Conservation (phyloP, 208 protist species). For the Trypanosoma cruzi region DNA sequence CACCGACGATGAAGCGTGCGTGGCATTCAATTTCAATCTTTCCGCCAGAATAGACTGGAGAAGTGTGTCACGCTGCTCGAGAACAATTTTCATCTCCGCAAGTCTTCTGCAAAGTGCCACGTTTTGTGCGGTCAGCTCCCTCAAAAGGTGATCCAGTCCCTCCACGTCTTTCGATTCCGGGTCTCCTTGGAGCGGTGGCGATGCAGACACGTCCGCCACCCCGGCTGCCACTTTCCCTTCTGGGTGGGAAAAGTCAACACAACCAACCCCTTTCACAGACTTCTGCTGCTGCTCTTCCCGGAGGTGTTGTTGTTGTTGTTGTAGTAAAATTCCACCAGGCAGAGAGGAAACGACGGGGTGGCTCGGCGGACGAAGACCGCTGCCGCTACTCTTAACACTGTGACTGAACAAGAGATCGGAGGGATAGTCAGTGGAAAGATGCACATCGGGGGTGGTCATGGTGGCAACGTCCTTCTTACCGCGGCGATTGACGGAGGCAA, state of each 20-base stretch:
- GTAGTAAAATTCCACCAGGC: neutral
- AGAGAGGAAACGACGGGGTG: constrained; percentile 4
- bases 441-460: neutral
- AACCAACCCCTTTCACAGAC: neutral
- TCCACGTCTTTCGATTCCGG: neutral
- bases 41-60: neutral
- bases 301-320: neutral
- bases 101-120: constrained; percentile 7
- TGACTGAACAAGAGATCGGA: neutral
- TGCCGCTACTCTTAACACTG: neutral
- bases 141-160: constrained; percentile 11
- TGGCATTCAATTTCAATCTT: neutral
- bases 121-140: constrained; percentile 16
- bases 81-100: constrained; percentile 15
- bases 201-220: neutral
- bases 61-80: constrained; percentile 16
- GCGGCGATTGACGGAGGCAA: neutral
- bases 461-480: constrained; percentile 11
- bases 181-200: neutral
- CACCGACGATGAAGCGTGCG: neutral
- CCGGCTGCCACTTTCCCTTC: neutral
- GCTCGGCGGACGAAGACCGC: neutral
- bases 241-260: neutral
- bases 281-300: neutral
- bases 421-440: neutral